phyloP scores from a whole-genome alignment of 352 stramenopile genomes.

The Proteromonas lacertae region DNA sequence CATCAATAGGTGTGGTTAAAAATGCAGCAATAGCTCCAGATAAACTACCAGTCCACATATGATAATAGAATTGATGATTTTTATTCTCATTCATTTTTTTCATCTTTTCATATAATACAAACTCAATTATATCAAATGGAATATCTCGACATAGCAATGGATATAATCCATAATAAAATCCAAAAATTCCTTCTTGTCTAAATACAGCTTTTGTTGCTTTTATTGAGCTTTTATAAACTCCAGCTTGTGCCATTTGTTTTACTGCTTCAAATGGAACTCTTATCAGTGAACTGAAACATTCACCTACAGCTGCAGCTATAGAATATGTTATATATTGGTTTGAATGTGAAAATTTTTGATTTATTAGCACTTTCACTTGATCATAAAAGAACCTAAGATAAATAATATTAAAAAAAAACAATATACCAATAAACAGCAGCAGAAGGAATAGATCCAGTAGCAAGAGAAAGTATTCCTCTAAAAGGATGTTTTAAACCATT shows the following conservation, averaged over 20 bases:
- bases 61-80: constrained; percentile 26
- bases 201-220: constrained; percentile 27
- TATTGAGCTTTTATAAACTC: constrained; percentile 28
- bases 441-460: not conserved
- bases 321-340: constrained; percentile 47
- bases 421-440: too few species aligned
- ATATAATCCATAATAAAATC: constrained; percentile 81
- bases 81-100: constrained; percentile 29
- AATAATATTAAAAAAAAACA: too few species aligned
- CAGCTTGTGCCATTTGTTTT: constrained; percentile 93
- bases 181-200: constrained; percentile 20
- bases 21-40: constrained; percentile 64
- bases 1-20: constrained; percentile 92
- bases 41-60: constrained; percentile 63
- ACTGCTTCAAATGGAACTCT: constrained; percentile 93
- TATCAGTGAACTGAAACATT: constrained; percentile 76
- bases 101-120: constrained; percentile 83
- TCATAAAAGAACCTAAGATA: too few species aligned
- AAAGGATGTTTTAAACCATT: not conserved
- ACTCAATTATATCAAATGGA: constrained; percentile 96
- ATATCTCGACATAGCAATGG: constrained; percentile 93
- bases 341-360: too few species aligned
- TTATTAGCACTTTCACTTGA: too few species aligned
- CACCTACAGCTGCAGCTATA: constrained; percentile 55
- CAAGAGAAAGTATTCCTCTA: not conserved